Base-by-base conservation (phyloP, 2,329 filamentous ascomycete species). In the Byssothecium circinans region DNA sequence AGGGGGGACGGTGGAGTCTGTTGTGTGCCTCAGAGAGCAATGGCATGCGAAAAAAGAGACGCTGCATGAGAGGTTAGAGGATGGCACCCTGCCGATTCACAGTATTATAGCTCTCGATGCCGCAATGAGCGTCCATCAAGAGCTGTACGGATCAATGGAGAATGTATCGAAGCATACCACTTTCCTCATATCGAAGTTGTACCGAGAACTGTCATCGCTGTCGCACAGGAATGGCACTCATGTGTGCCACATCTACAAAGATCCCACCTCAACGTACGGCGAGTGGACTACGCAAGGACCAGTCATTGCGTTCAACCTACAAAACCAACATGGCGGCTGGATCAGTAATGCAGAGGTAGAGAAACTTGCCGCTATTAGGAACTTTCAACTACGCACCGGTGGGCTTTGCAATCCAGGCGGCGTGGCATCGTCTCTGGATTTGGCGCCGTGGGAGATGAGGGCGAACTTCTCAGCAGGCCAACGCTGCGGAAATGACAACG, bases 341-440 rank as follows among this genome's bases (percentile, higher is more conserved):
- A 69, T 94, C 42, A 89, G 88, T 55, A 86, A 91, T 52, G 78
- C 83, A 12, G 91, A 97, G 64, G 84, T 97, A 15, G 91, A 97
- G 66, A 95, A 92, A 68, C 76, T 96, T 18, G 88, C 91, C 6
- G 79, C 81, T 2, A 76, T 96, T 17, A 89, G 87, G 55, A 81
- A 83, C 40, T 87, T 97, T 34, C 89, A 96, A 61, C 74, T 97
- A 15, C 83, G 94, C 30, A 96, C 90, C 1, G 94, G 94, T 4
- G 88, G 90, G 0, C 77, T 96, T 1, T 99, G 94, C 72, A 96
- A 96, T 60, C 92, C 94, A 1, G 94, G 91, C 8, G 91, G 91
- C 1, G 82, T 95, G 48, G 87, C 91, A 12, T 78, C 79, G 1
- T 82, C 84, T 17, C 78, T 97, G n/a, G 76, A 77, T 1, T 78